Evolutionary conservation across 2,329 filamentous ascomycete species (phyloP).

Genomic region (Claviceps monticola): DNA sequence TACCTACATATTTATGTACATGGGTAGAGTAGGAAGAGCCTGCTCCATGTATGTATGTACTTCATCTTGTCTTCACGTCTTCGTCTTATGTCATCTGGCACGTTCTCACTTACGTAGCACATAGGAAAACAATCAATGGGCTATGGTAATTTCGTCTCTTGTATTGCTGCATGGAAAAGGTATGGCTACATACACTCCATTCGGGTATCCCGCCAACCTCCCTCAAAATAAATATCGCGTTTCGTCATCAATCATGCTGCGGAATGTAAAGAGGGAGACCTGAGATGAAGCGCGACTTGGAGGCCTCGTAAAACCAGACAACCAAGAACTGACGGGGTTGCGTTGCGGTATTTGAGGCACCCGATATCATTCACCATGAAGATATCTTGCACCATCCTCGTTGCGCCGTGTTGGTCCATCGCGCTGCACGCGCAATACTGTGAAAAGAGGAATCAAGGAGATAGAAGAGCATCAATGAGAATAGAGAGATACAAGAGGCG

Average conservation of each 20-base stretch:
- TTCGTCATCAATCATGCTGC: slow-evolving; percentile 11
- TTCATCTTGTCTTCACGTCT: too few species aligned
- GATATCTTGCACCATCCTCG: slow-evolving; percentile 8
- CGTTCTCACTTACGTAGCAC: too few species aligned
- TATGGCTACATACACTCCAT: slow-evolving; percentile 14
- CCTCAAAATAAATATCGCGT: slow-evolving; percentile 4
- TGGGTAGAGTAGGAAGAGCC: too few species aligned
- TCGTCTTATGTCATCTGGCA: too few species aligned
- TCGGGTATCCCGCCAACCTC: slow-evolving; percentile 9
- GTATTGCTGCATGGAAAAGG: slow-evolving; percentile 6
- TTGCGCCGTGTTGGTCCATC: background rate
- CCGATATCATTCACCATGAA: slow-evolving; percentile 9
- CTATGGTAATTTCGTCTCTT: slow-evolving; percentile 10
- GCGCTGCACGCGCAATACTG: background rate
- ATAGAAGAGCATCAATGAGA: slow-evolving; percentile 7
- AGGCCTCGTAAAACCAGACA: slow-evolving; percentile 3
- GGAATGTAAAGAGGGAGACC: slow-evolving; percentile 7
- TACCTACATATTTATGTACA: too few species aligned
- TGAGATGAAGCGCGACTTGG: slow-evolving; percentile 4
- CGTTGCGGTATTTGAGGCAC: slow-evolving; percentile 9
- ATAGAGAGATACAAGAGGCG: slow-evolving; percentile 5
- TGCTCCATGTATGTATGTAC: too few species aligned
- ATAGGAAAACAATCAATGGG: too few species aligned
- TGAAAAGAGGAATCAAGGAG: background rate
- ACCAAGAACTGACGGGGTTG: slow-evolving; percentile 8